These are phyloP conservation scores for Trichoderma koningii DNA, from an alignment of 2,329 filamentous ascomycete genomes.

Conservation along the genomic window DNA sequence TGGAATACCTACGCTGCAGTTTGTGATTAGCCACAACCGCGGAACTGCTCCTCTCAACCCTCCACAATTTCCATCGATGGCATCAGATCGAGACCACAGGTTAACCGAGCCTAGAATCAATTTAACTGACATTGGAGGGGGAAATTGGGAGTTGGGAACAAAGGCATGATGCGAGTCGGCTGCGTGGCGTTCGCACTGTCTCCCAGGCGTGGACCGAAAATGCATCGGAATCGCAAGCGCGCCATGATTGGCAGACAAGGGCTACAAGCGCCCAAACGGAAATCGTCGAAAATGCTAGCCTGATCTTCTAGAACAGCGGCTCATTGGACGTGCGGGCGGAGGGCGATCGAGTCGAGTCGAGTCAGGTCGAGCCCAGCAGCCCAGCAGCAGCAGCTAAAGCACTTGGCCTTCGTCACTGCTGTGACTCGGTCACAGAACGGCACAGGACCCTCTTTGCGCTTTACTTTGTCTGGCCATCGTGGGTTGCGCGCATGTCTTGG, in stretches of 20 bases:
- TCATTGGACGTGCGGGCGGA: conserved; percentile 20
- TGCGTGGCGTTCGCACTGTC: conserved; percentile 35
- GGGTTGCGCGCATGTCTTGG: conserved; percentile 1
- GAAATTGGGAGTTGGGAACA: neutral
- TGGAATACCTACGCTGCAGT: conserved; percentile 6
- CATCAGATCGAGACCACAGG: neutral
- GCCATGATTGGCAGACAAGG: conserved; percentile 15
- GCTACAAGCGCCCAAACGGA: conserved; percentile 16
- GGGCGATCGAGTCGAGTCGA: too few relatives aligned
- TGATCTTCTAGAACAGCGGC: conserved; percentile 31
- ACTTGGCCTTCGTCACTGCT: conserved; percentile 22
- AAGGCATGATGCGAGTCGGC: neutral
- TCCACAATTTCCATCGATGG: neutral
- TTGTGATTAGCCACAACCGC: neutral
- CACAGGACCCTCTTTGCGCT: neutral
- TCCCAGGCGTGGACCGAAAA: conserved; percentile 38
- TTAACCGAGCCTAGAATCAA: too few relatives aligned
- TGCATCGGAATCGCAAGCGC: conserved; percentile 37
- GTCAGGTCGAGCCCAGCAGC: neutral
- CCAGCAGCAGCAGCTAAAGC: conserved; percentile 9
- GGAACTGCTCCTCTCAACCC: neutral
- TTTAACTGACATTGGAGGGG: too few relatives aligned
- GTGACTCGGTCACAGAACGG: neutral
- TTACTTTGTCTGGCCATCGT: neutral
- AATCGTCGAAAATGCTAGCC: neutral